Base-by-base conservation (phyloP, 768 basidiomycete species). In the Boletus barrowsii region DNA sequence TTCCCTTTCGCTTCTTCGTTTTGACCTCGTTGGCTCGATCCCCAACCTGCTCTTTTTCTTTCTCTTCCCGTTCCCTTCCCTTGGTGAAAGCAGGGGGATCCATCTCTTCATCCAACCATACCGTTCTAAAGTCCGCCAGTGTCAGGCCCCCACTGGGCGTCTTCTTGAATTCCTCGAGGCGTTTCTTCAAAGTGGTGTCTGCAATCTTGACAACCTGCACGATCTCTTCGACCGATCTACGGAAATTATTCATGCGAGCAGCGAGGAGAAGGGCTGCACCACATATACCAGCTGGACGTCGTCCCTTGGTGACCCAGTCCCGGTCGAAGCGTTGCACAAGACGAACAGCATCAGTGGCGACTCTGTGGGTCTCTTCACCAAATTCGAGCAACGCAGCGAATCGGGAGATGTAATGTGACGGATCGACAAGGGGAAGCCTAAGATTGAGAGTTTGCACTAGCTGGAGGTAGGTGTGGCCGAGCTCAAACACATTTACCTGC, bases 141-240 rank as follows among this genome's bases (percentile, higher is more conserved):
- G 93, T 95, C 63, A 98, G 72, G 36, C 79, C 78, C 13, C 91
- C 93, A 63, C 89, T 92, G 0, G 88, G 86, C 2, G 94, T 98
- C 61, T 82, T 83, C 67, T 87, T 91, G 77, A 99, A 99, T 73
- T 99, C 97, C 24, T 94, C 90, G 15, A 99, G 75, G 17, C 97
- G 83, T 71, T 96, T 98, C 73, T 87, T 86, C 41, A 99, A 73
- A 4, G 97, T 99, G 11, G 86, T 87, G 64, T 98, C 94, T n/a
- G 94, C 93, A 60, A 98, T 97, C 74, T 98, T 99, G 60, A 98
- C 97, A 15, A 99, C 94, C 67, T 99, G 97, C 18, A 98, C 94
- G 44, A 99, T 90, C 71, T 99, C 97, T 66, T 95, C 90, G 11
- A 98, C 80, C 24, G 88, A 91, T 43, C 97, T 78, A 41, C 95